Base-by-base conservation (phyloP, 805 yeast species). In the Candida sanyiensis region DNA sequence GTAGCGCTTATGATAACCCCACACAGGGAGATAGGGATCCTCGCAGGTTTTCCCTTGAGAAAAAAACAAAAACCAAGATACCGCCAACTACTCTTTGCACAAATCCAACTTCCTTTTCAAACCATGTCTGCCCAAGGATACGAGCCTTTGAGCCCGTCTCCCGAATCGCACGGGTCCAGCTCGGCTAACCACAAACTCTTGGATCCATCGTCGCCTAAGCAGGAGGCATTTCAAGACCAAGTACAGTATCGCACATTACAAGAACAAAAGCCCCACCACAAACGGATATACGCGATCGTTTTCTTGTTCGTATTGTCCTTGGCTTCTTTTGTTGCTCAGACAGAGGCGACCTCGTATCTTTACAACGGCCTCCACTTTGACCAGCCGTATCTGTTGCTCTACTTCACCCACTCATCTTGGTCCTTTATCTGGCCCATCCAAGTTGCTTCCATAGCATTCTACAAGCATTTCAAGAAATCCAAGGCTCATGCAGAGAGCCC, bases 371-470 rank as follows among this genome's bases (percentile, higher is more conserved):
- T 69, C 19, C 72, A 69, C 4, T 86, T 76, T 57, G 56, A 71
- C 37, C 88, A 85, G 52, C 95, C 96, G 0, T 66, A 84, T 17
- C 58, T 85, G 18, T 61, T 81, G 39, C 61, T 80, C n/a, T 58
- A 69, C 38, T 59, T 83, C 13, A 86, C 95, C 0, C 96, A 86
- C 53, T 83, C 88, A 2, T 73, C 80, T 9, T 83, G 93, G 94
- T 66, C 77, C 69, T 36, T 73, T 10, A 64, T 83, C 33, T 80
- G 87, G 83, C 90, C 89, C 0, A 35, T 72, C 6, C 95, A 86
- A 55, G 70, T 78, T 8, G 8, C 69, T 0, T 41, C 58, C 3
- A 66, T 82, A 29, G 75, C 79, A 19, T 11, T 64, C 2, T 64
- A 62, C 50, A 73, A 77, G 46, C 63, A 76, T 4, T 25, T 52